Base-by-base conservation (phyloP, 2,329 filamentous ascomycete species). In the Colletotrichum ledebouriae region DNA sequence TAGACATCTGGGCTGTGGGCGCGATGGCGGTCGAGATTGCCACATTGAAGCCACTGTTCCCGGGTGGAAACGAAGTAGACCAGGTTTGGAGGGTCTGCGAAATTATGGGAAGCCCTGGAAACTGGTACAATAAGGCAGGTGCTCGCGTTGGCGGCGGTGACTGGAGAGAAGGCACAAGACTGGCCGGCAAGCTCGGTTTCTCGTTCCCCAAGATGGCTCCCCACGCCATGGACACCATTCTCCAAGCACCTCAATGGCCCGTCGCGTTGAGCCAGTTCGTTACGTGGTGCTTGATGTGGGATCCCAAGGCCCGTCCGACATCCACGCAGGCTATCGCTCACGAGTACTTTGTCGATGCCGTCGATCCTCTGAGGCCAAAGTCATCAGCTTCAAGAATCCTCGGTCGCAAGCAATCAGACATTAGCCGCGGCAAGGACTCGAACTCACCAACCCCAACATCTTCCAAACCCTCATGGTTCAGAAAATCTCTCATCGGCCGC, bases 191-290 rank as follows among this genome's bases (percentile, higher is more conserved):
- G 85, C 87, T 99, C 71, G 96, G 96, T 63, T 99, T 99, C 80
- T 98, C 96, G 0, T 99, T 99, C 82, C 96, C 96, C 69, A 98
- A 96, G 89, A 98, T 99, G 96, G 95, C 96, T 22, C 96, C 96
- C 58, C 96, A 98, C 79, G 89, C 95, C 17, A 94, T 99, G 88
- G 95, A 98, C 74, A 97, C 94, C 5, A 96, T 98, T 72, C 85
- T 99, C 7, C 94, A 94, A 76, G 79, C 92, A 29, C 94, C 96
- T 15, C 93, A 97, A 76, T 99, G 96, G 96, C 96, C 96, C 6
- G 82, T 91, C 1, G 91, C 94, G 20, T 86, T 99, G 63, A 92
- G 91, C 75, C 89, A 97, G 67, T 98, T 99, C 76, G 96, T 99
- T 67, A 99, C 96, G 15, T 98, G 94, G 94, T 99, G 96, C 80